Percentiles rank a stretch among this genome's conserved stretches.
phyloP scores from a whole-genome alignment of 495 filamentous ascomycete genomes.

The Aspergillus haitiensis region DNA sequence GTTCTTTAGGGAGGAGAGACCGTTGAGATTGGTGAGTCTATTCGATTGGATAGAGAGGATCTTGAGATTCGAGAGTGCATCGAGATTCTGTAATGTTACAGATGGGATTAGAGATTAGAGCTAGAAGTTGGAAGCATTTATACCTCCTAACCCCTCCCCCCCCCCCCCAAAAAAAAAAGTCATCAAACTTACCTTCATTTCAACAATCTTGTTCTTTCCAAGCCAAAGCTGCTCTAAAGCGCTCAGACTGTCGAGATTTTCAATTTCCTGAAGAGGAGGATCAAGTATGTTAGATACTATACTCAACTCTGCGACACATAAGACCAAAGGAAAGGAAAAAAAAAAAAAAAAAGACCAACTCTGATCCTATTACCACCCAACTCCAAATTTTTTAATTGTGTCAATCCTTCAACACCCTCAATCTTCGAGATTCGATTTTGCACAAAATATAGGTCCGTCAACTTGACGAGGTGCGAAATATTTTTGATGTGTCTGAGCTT shows the following conservation, averaged over 20 bases:
- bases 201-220: slow-evolving; percentile 95
- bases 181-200: slow-evolving; percentile 59
- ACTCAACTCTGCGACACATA: background rate
- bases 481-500: slow-evolving; percentile 99
- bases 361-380: slow-evolving; percentile 89
- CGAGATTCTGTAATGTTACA: slow-evolving; percentile 52
- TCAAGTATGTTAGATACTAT: slow-evolving; percentile 8
- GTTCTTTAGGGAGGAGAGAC: slow-evolving; percentile 67
- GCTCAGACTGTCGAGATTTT: slow-evolving; percentile 76
- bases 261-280: slow-evolving; percentile 62
- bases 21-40: slow-evolving; percentile 77
- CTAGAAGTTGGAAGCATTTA: too few relatives aligned
- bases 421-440: slow-evolving; percentile 91
- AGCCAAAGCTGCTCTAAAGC: slow-evolving; percentile 88
- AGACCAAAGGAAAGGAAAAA: background rate
- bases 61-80: slow-evolving; percentile 70
- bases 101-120: background rate
- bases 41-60: slow-evolving; percentile 98
- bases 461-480: slow-evolving; percentile 71
- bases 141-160: too few relatives aligned
- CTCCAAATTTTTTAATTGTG: slow-evolving; percentile 76
- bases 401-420: slow-evolving; percentile 77
- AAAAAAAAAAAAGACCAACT: slow-evolving; percentile 35
- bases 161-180: background rate
- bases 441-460: slow-evolving; percentile 89